Evolutionary conservation across 2,329 filamentous ascomycete species (phyloP), one percentile per base, ranked within the genome.

Genomic region (Epichloe bromicola): DNA sequence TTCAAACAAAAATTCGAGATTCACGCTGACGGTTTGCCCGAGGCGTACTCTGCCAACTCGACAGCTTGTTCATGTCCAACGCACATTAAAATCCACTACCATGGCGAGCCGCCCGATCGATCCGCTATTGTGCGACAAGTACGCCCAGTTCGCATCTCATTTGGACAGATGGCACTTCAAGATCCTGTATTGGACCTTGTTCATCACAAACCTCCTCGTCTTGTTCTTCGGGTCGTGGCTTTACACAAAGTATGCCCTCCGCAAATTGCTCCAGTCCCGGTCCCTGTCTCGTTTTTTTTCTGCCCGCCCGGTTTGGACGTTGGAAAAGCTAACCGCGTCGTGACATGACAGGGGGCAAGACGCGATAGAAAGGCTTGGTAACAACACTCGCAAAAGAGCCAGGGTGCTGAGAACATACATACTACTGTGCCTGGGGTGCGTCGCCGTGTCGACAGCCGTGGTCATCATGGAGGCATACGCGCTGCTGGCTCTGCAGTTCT

Each of bases 401-500:
- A 64, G 61, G 49, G 67, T 68, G 34, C 65, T 70, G 33, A 61
- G 60, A 26, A 67, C 64, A 8, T 72, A 72, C 53, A 70, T 80
- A 39, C 59, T 61, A 8, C 63, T 74, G 54, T 73, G 69, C 51
- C 55, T 70, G 11, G 58, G 60, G 5, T 75, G 75, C 55, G 72
- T 78, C 19, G 38, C 65, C 4, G 49, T 74, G 1, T 71, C 74
- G 0, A 66, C 72, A 4, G 63, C 63, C 34, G 64, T 73, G 12
- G 67, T 78, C 30, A 64, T 79, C 49, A 69, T 81, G 63, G 77
- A 82, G 59, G 74, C 74, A 14, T 81, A 74, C 51, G 65, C 67
- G 11, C 69, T 79, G 17, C 58, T 79, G 51, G 74, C 74, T 1
- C 62, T 79, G 4, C 74, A 81, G 56, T 82, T 78, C 56, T 82